Conservation (phyloP, 108 stramenopile genomes). For the Pseudonitzschia pungens region DNA sequence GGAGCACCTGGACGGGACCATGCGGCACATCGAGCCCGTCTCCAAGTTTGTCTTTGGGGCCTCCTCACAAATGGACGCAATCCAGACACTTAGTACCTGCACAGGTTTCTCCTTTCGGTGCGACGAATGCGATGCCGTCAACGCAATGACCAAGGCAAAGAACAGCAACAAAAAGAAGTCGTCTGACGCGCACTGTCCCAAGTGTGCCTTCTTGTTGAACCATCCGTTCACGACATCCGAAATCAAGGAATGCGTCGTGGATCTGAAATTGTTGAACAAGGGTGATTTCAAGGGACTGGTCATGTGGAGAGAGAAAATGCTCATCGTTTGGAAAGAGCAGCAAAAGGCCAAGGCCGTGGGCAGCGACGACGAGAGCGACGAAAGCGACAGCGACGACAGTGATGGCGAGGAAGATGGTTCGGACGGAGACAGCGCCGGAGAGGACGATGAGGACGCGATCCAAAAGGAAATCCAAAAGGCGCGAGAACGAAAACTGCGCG, state of each 20-base stretch:
- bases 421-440: slow-evolving; percentile 52
- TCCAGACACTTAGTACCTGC: slow-evolving; percentile 83
- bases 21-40: slow-evolving; percentile 75
- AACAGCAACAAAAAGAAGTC: too few species aligned
- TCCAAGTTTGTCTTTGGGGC: slow-evolving; percentile 76
- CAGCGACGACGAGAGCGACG: slow-evolving; percentile 47
- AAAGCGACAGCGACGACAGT: slow-evolving; percentile 35
- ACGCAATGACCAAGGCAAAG: slow-evolving; percentile 21
- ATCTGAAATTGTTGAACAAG: slow-evolving; percentile 94
- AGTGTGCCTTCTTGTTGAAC: slow-evolving; percentile 68
- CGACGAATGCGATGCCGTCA: slow-evolving; percentile 23
- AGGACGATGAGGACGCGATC: slow-evolving; percentile 82
- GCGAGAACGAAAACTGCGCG: slow-evolving; percentile 61
- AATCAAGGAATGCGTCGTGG: slow-evolving; percentile 81
- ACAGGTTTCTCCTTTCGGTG: slow-evolving; percentile 86
- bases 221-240: slow-evolving; percentile 87
- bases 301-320: slow-evolving; percentile 90
- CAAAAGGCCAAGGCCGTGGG: slow-evolving; percentile 23
- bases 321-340: slow-evolving; percentile 10
- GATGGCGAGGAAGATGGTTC: too few species aligned
- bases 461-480: slow-evolving; percentile 76
- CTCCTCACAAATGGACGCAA: slow-evolving; percentile 77
- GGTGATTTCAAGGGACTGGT: slow-evolving; percentile 94
- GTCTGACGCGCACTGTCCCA: too few species aligned
- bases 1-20: slow-evolving; percentile 74